Evolutionary conservation across 2,329 filamentous ascomycete species (phyloP).

Genomic region (Beauveria varroae): DNA sequence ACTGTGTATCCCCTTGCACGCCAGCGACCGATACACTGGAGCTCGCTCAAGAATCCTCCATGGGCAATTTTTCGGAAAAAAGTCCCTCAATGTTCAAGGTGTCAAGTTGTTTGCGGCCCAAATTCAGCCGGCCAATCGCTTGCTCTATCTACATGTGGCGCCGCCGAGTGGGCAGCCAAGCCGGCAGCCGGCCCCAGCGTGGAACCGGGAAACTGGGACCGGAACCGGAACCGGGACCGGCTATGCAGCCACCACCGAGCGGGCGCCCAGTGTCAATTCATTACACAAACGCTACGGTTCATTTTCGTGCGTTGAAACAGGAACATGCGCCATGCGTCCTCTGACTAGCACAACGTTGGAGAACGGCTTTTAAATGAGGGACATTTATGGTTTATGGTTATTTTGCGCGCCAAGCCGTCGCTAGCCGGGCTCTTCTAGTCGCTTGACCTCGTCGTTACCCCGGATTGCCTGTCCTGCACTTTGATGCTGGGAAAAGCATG

Average conservation of each 20-base stretch:
- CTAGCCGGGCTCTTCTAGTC: neutral
- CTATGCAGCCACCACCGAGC: neutral
- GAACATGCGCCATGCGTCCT: neutral
- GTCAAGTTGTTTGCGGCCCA: neutral
- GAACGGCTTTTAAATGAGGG: neutral
- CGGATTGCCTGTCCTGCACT: neutral
- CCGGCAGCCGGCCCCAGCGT: neutral
- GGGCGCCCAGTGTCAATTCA: neutral
- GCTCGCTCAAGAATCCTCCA: too few relatives aligned
- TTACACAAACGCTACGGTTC: neutral
- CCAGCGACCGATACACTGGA: too few relatives aligned
- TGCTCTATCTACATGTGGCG: neutral
- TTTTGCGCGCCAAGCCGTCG: neutral
- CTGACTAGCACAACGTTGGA: neutral
- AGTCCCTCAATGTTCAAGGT: too few relatives aligned
- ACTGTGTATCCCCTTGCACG: too few relatives aligned
- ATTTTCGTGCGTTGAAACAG: neutral
- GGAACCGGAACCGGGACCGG: slow-evolving; percentile 9
- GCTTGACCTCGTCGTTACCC: neutral
- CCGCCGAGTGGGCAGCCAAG: slow-evolving; percentile 2
- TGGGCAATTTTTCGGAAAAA: too few relatives aligned
- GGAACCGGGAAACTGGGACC: neutral
- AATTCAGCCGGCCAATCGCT: neutral
- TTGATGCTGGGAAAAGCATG: neutral
- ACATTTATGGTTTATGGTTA: neutral